phyloP scores from a whole-genome alignment of 306 rosid genomes.

The Comarum palustre region DNA sequence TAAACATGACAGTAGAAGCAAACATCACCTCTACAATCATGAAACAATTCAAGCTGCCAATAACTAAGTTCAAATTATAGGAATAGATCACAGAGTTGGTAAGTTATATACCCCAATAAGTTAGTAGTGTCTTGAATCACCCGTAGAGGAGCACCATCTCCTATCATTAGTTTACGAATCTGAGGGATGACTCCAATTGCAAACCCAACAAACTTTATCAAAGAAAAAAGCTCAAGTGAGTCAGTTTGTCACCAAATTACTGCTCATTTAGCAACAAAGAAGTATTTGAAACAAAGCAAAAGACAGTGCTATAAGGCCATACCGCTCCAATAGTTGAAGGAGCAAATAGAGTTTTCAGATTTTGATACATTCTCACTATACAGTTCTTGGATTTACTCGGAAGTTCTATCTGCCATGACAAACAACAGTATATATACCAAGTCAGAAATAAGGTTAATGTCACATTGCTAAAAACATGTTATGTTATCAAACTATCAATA shows the following conservation, averaged over 20 bases:
- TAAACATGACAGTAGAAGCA: neutral
- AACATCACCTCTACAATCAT: neutral
- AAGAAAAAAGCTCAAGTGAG: neutral
- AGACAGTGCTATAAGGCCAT: conserved; percentile 1
- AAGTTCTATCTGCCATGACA: conserved; percentile 37
- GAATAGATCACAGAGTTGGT: neutral
- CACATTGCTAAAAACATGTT: neutral
- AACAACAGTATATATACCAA: neutral
- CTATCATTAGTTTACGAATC: conserved; percentile 47
- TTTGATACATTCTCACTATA: conserved; percentile 26
- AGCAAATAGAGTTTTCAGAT: conserved; percentile 57
- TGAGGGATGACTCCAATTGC: conserved; percentile 53
- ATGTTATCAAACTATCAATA: neutral
- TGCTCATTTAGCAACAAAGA: neutral
- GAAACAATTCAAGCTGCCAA: neutral
- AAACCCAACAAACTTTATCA: conserved; percentile 57
- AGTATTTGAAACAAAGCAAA: neutral
- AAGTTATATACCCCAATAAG: conserved; percentile 57
- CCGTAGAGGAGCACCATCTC: conserved; percentile 61
- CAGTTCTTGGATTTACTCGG: conserved; percentile 30
- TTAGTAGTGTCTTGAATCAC: conserved; percentile 60
- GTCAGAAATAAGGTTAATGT: neutral
- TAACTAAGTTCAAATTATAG: neutral
- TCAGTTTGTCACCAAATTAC: neutral
- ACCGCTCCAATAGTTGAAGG: conserved; percentile 85